phyloP scores from a whole-genome alignment of 345 rosid genomes.

The Syzygium oleosum region DNA sequence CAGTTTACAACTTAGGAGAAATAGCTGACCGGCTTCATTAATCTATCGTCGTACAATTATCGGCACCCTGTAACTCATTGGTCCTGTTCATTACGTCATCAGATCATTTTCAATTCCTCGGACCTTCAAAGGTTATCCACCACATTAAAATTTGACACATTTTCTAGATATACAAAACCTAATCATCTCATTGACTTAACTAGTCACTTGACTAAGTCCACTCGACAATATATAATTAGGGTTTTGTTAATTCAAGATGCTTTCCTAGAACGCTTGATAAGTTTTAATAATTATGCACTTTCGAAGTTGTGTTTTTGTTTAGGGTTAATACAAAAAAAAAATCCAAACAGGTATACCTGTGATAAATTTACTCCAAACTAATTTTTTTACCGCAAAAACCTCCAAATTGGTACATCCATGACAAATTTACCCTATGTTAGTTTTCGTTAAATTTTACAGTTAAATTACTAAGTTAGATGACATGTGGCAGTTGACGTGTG shows the following conservation, averaged over 20 bases:
- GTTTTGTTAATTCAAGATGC: background rate
- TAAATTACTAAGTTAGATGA: no score
- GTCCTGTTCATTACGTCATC: background rate
- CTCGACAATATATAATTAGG: background rate
- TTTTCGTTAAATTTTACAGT: no score
- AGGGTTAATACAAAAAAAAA: no score
- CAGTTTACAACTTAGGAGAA: background rate
- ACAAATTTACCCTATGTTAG: no score
- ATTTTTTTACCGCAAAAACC: no score
- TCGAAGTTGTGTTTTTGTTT: background rate
- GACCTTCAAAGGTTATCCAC: background rate
- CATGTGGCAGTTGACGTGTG: no score
- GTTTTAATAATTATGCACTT: background rate
- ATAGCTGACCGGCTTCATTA: background rate
- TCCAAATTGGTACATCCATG: no score
- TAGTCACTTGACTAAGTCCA: background rate
- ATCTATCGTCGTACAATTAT: background rate
- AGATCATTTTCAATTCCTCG: background rate
- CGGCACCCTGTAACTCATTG: background rate
- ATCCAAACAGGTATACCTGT: no score
- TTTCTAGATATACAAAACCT: background rate
- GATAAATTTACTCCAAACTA: no score
- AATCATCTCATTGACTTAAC: background rate
- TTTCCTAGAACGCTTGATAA: background rate
- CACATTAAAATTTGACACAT: background rate